Base-by-base conservation (phyloP, 208 protist species). In the Trypanosoma melophagium region DNA sequence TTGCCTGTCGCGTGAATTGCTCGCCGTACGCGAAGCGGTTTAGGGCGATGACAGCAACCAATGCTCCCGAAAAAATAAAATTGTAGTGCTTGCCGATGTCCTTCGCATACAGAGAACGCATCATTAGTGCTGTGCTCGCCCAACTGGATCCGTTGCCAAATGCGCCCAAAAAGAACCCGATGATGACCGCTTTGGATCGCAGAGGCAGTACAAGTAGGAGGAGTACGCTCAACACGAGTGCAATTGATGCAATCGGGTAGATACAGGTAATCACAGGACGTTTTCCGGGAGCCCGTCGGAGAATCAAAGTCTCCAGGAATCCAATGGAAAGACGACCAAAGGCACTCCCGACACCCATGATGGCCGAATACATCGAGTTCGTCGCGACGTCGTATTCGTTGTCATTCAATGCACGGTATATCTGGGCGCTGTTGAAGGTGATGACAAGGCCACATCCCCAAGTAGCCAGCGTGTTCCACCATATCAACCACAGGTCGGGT, bases 11-110 rank as follows among this genome's bases (percentile, higher is more conserved):
- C n/a, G 44, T 63, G 41, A 56, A 73, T 42, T 21, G 25, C 60
- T 80, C 72, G n/a, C 80, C 80, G 45, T 79, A 86, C 45, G 77
- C 64, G 56, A 86, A 72, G 17, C 72, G 66, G 66, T 86, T 86
- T 56, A 86, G 74, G 42, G 71, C 73, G 41, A 86, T 79, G 21
- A 78, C 56, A 47, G 76, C 61, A 17, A 81, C 41, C 60, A 86
- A 66, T 45, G 71, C 80, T 13, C 49, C 54, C n/a, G 75, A 42
- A 58, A 79, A 90, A 66, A 83, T 74, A 40, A 90, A 86, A 71
- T 85, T 84, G 76, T 90, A 90, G 76, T 86, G 77, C 78, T 90
- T 90, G 45, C 84, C 84, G 17, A 85, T 81, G 51, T 90, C 80
- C 70, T 83, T 79, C 19, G 81, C 74, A 45, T 85, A 90, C 13